phyloP scores from a whole-genome alignment of 257 asterid genomes.

The Haberlea rhodopensis region DNA sequence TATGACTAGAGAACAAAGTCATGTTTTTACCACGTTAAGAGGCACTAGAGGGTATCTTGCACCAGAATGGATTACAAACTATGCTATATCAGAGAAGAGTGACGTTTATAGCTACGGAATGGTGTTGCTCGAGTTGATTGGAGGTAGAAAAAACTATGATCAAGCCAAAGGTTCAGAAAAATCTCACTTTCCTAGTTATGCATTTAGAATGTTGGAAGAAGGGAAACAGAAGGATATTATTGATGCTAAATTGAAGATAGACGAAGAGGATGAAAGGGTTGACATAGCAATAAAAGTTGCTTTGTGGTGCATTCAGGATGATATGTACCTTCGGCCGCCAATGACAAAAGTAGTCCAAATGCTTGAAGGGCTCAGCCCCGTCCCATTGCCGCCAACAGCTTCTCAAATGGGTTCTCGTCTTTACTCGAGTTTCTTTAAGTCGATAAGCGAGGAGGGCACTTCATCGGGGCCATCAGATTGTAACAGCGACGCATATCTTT shows the following conservation, averaged over 20 bases:
- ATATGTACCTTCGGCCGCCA: slow-evolving; percentile 75
- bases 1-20: slow-evolving; percentile 83
- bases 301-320: slow-evolving; percentile 97
- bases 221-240: slow-evolving; percentile 71
- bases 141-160: slow-evolving; percentile 82
- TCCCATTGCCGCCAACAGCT: slow-evolving; percentile 67
- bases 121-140: slow-evolving; percentile 87
- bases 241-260: slow-evolving; percentile 50
- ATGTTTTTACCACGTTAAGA: slow-evolving; percentile 75
- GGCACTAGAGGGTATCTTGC: slow-evolving; percentile 96
- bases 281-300: slow-evolving; percentile 66
- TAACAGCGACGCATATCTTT: slow-evolving; percentile 72
- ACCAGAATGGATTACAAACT: slow-evolving; percentile 95
- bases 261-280: slow-evolving; percentile 67
- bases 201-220: slow-evolving; percentile 83
- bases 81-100: slow-evolving; percentile 90
- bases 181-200: slow-evolving; percentile 77
- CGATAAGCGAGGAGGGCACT: slow-evolving; percentile 65
- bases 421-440: slow-evolving; percentile 53
- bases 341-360: slow-evolving; percentile 92
- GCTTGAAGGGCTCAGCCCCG: slow-evolving; percentile 84
- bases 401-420: slow-evolving; percentile 64
- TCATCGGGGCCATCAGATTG: slow-evolving; percentile 86
- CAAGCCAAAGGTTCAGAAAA: slow-evolving; percentile 61
- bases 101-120: slow-evolving; percentile 91